Evolutionary conservation across 106 monocot genomes (phyloP), one percentile per base, ranked within the genome.

Genomic region (Dendrobium officinale): DNA sequence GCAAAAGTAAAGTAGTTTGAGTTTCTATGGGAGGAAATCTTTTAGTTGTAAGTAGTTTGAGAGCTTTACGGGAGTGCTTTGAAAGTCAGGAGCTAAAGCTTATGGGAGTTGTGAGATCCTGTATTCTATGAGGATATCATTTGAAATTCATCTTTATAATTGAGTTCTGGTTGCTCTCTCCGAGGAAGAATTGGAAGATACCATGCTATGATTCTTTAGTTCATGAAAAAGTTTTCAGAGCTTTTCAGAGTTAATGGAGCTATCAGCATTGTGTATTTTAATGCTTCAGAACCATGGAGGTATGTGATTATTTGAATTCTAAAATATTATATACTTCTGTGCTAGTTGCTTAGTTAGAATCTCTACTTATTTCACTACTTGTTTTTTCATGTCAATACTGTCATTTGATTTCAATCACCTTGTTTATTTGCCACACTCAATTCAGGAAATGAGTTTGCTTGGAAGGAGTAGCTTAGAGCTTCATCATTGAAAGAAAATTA

Each of bases 261-360:
- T 37, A 31, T 31, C 33, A 70, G n/a, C 70, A 70, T 66, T 66
- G 70, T n/a, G 19, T 37, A 16, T 70, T 70, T 70, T 6, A 70
- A 68, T 68, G 70, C 70, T 70, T 70, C 37, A 15, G 33, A 33
- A 70, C 4, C 13, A 55, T 49, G 72, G 51, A 67, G 78, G 77
- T 78, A 78, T 56, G 77, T 72, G 27, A 67, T 41, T 51, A 11
- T 51, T 51, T 51, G 51, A 51, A 61, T 61, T 22, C 61, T 61
- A n/a, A 61, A 61, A 22, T 61, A 22, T 22, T n/a, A 6, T 24
- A 0, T 22, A 61, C 6, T 61, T 61, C 22, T 61, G 8, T n/a
- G 5, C 22, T 61, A 43, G 74, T 22, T 75, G 3, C n/a, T 82
- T 18, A 22, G 20, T 5, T 82, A 26, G 40, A 55, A 13, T 4